A percentile compares a stretch with the other conserved stretches of the same genome.
These are phyloP conservation scores for Albugo laibachii DNA, from an alignment of 352 stramenopile species.

Conservation along the genomic window DNA sequence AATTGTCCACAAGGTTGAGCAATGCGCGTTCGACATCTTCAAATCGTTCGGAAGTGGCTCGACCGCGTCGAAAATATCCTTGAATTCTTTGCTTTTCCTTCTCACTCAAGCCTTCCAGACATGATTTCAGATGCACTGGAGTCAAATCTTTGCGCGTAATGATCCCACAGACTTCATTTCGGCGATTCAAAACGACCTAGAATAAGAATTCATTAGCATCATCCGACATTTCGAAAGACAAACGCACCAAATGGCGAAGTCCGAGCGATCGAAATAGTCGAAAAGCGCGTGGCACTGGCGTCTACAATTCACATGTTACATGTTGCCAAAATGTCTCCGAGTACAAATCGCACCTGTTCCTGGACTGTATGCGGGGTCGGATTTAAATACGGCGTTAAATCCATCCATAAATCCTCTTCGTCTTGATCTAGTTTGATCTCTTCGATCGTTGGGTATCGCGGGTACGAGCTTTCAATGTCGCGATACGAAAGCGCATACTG, in stretches of 20 bases:
- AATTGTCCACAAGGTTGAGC: constrained; percentile 70
- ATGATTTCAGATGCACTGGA: constrained; percentile 59
- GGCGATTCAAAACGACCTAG: constrained; percentile 73
- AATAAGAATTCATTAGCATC: not conserved
- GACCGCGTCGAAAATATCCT: constrained; percentile 64
- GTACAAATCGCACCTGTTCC: constrained; percentile 23
- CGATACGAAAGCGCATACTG: constrained; percentile 70
- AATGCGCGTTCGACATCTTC: constrained; percentile 71
- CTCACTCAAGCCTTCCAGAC: constrained; percentile 54
- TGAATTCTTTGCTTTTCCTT: constrained; percentile 66
- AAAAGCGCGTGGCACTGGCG: constrained; percentile 89
- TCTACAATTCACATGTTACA: constrained; percentile 9
- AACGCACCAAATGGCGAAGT: constrained; percentile 81
- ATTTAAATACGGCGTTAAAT: constrained; percentile 96
- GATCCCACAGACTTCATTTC: constrained; percentile 76
- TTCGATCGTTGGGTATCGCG: constrained; percentile 54
- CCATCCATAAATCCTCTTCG: constrained; percentile 76
- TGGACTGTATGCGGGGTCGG: constrained; percentile 91
- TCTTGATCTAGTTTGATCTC: constrained; percentile 85
- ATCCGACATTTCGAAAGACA: not conserved
- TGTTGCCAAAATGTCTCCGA: not conserved
- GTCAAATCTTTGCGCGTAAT: constrained; percentile 79
- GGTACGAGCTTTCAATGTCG: constrained; percentile 72
- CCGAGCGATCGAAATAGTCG: constrained; percentile 94
- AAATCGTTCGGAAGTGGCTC: constrained; percentile 42